These are phyloP conservation scores for Macrolepiota fuliginosa DNA, from an alignment of 768 basidiomycete species.

Conservation along the genomic window DNA sequence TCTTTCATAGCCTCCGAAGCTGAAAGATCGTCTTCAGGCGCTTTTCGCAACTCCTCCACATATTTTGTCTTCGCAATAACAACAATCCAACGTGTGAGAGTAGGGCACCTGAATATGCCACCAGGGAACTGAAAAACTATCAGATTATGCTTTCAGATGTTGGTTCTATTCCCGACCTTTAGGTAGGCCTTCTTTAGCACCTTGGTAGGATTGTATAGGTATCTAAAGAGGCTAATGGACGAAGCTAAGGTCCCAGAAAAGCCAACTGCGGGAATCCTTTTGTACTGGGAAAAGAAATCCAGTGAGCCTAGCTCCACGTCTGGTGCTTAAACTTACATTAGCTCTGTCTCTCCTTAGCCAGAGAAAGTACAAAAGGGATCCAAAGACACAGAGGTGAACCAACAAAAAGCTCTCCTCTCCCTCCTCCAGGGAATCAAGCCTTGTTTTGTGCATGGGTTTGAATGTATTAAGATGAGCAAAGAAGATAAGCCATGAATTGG, in stretches of 20 bases:
- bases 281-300: neutral
- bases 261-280: constrained; percentile 1
- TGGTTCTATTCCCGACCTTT: neutral
- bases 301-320: neutral
- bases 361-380: neutral
- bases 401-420: constrained; percentile 11
- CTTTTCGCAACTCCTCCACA: constrained; percentile 38
- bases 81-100: constrained; percentile 33
- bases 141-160: neutral
- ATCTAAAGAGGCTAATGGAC: constrained; percentile 3
- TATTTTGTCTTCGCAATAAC: constrained; percentile 28
- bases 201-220: neutral
- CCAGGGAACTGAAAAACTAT: constrained; percentile 17
- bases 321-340: neutral
- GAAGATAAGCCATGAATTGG: neutral
- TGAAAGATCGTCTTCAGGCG: constrained; percentile 36
- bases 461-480: neutral
- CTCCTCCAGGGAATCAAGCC: neutral
- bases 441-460: neutral
- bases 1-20: constrained; percentile 26
- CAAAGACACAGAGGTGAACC: constrained; percentile 3
- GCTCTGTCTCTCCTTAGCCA: constrained; percentile 9
- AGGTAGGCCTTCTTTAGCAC: neutral
- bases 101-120: constrained; percentile 23
- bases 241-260: constrained; percentile 6